Evolutionary conservation across 148 eudicot species (phyloP), one percentile per base, ranked within the genome.

Genomic region (Cornus florida): DNA sequence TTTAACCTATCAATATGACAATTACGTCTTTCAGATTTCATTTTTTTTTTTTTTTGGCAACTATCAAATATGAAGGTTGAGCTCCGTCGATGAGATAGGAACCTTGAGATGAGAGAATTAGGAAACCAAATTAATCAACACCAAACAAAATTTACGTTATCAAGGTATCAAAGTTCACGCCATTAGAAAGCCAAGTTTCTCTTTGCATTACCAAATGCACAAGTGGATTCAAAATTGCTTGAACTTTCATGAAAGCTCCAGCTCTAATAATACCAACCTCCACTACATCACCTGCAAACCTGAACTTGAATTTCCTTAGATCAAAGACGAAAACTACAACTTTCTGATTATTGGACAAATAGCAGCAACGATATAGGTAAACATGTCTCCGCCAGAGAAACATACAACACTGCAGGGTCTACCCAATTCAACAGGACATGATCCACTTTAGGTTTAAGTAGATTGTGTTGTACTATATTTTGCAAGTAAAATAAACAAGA

Each of bases 241-340:
- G 86, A 89, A 95, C 87, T 83, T 90, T 91, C 90, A 88, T 90
- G 67, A 76, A 87, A 79, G 69, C 75, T 46, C 98, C 98, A 69
- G 86, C 86, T 79, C 98, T 88, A 46, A 95, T 93, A 84, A 95
- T 90, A 67, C 97, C 98, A 73, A 95, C 92, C 87, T 93, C 95
- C 57, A 92, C 91, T 75, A 81, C 71, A 85, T 95, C 98, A 72
- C 98, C 97, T 76, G 97, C 84, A 86, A 95, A 95, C 82, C 98
- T 95, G 89, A 78, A 86, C 67, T 71, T 83, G 39, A 78, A 81
- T 73, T 84, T 75, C 11, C 14, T 60, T 74, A 71, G 81, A 72
- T 48, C 75, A 46, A 17, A 43, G 60, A 19, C 50, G 50, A 78
- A 65, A 79, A 11, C 19, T 46, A n/a, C n/a, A n/a, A n/a, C n/a